phyloP scores from a whole-genome alignment of 306 rosid species.

The Erythrophleum fordii region DNA sequence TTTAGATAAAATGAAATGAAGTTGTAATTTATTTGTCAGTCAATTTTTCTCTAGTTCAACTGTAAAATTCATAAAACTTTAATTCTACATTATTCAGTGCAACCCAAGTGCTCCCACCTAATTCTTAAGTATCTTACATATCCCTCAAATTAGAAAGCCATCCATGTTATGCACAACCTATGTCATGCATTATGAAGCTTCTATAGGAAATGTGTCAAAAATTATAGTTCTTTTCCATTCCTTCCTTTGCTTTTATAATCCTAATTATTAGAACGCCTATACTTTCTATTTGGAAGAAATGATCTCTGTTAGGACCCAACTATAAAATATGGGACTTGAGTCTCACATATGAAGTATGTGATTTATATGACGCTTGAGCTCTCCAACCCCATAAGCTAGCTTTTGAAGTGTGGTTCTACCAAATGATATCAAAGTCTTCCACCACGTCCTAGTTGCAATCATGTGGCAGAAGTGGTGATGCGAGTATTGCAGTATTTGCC shows the following conservation, averaged over 20 bases:
- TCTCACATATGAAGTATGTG: background rate
- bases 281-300: too few relatives aligned
- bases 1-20: too few relatives aligned
- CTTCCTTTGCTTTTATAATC: background rate
- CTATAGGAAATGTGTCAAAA: background rate
- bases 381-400: background rate
- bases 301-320: background rate
- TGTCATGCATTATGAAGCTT: background rate
- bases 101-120: background rate
- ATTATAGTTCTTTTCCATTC: background rate
- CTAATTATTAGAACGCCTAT: too few relatives aligned
- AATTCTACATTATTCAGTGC: background rate
- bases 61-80: too few relatives aligned
- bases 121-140: background rate
- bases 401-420: background rate
- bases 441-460: background rate
- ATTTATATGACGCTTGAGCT: background rate
- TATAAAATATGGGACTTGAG: too few relatives aligned
- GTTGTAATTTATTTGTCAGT: too few relatives aligned
- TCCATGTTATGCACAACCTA: background rate
- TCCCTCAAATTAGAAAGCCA: background rate
- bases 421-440: background rate
- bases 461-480: background rate
- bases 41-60: background rate
- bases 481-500: background rate